Evolutionary conservation across 192 early-diverging fungal species (phyloP).

Genomic region (Linnemannia exigua): DNA sequence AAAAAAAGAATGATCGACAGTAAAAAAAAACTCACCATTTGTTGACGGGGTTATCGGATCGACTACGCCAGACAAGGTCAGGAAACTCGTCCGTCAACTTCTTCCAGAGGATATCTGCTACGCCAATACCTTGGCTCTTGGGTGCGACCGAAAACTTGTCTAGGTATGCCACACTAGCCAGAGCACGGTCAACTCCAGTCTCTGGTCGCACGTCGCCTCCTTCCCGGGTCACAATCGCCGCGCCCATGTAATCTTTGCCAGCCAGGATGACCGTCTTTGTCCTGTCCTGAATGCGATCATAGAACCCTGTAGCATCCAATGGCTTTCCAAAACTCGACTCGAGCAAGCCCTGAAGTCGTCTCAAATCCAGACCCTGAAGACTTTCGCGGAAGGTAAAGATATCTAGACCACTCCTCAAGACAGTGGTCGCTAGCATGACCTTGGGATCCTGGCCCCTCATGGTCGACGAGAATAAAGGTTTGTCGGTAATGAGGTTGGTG

Average conservation of each 20-base stretch:
- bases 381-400: conserved; percentile 70
- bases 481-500: conserved; percentile 84
- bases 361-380: conserved; percentile 68
- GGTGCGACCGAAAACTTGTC: conserved; percentile 96
- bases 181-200: background rate
- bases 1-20: background rate
- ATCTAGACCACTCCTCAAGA: conserved; percentile 83
- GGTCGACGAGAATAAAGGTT: conserved; percentile 74
- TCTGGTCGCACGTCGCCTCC: conserved; percentile 19
- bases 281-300: conserved; percentile 64
- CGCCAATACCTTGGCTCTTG: conserved; percentile 89
- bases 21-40: conserved; percentile 76
- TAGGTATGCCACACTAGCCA: conserved; percentile 71
- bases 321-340: conserved; percentile 83
- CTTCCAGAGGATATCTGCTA: conserved; percentile 96
- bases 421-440: conserved; percentile 72
- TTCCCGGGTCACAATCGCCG: conserved; percentile 87
- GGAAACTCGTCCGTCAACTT: conserved; percentile 78
- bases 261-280: conserved; percentile 81
- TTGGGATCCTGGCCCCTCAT: conserved; percentile 47
- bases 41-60: conserved; percentile 90
- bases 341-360: conserved; percentile 69
- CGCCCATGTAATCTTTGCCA: conserved; percentile 91
- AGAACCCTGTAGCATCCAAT: conserved; percentile 71
- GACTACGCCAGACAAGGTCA: conserved; percentile 86